Conservation (phyloP, 83 land plant genomes). For the Picea abies region DNA sequence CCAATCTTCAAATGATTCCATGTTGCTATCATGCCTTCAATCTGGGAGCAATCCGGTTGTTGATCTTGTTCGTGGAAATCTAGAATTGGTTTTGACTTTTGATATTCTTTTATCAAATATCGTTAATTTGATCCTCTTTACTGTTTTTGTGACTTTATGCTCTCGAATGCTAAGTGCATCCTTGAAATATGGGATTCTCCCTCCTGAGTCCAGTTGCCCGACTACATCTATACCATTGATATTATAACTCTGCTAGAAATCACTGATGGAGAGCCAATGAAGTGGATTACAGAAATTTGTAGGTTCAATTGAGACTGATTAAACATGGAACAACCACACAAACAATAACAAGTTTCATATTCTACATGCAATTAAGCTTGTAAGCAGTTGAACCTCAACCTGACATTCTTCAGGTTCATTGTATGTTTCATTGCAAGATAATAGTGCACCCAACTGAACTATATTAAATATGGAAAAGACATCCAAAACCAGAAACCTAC, state of each 20-base stretch:
- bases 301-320: neutral
- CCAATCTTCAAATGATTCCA: too few relatives aligned
- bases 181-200: too few relatives aligned
- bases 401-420: constrained; percentile 2
- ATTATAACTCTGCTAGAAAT: neutral
- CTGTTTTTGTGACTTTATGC: too few relatives aligned
- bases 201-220: too few relatives aligned
- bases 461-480: constrained; percentile 2
- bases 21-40: too few relatives aligned
- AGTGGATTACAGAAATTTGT: neutral
- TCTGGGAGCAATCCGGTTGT: too few relatives aligned
- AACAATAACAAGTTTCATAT: neutral
- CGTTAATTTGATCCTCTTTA: too few relatives aligned
- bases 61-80: too few relatives aligned
- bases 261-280: neutral
- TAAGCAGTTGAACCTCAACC: constrained; percentile 1
- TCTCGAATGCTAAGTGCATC: too few relatives aligned
- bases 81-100: too few relatives aligned
- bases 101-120: too few relatives aligned
- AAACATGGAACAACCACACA: neutral
- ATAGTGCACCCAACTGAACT: constrained; percentile 3
- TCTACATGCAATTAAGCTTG: neutral
- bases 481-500: constrained; percentile 5
- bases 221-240: neutral
- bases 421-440: constrained; percentile 15